Percentiles rank a stretch among this genome's conserved stretches.
phyloP scores from a whole-genome alignment of 208 protist genomes.

The Trichomonas vaginalis region DNA sequence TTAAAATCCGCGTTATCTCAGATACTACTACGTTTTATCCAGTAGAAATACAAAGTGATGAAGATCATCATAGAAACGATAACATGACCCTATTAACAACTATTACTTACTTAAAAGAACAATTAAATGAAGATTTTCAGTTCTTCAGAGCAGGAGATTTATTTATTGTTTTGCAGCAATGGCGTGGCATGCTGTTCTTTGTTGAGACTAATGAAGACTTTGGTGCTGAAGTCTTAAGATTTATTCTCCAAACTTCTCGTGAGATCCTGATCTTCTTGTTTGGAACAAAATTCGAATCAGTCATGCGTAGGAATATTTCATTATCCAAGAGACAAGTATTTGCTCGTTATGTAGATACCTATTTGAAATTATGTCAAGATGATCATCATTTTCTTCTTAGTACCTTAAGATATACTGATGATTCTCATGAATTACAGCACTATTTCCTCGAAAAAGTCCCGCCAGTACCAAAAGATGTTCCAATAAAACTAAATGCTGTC shows the following conservation, averaged over 20 bases:
- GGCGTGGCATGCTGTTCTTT: not conserved
- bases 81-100: not conserved
- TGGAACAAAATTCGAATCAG: not conserved
- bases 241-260: not conserved
- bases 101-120: not conserved
- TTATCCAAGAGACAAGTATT: not conserved
- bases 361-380: not conserved
- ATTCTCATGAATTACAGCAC: not conserved
- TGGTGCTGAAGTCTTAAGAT: not conserved
- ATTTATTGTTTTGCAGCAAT: conserved; percentile 1
- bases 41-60: not conserved
- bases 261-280: not conserved
- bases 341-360: not conserved
- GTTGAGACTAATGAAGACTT: not conserved
- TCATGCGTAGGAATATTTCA: not conserved
- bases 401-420: not conserved
- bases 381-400: not conserved
- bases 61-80: not conserved
- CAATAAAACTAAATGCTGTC: not conserved
- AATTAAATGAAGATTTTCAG: conserved; percentile 8
- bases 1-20: not conserved
- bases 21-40: conserved; percentile 9
- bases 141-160: not conserved
- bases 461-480: not conserved
- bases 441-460: not conserved